These are phyloP conservation scores for Solanum chiquidenum DNA, from an alignment of 257 asterid species.

Conservation along the genomic window DNA sequence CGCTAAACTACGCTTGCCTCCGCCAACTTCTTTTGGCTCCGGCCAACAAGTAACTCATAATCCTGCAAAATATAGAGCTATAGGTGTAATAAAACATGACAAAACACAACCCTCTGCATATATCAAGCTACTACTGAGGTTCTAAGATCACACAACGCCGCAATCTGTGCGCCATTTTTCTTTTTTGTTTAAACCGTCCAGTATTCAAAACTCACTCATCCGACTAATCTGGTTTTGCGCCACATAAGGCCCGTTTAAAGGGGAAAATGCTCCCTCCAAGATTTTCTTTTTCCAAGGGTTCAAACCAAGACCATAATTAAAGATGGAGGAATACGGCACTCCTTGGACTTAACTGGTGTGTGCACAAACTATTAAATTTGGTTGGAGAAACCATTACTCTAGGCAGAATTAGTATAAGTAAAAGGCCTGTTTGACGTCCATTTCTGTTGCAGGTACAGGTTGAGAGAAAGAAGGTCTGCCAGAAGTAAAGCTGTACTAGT, in stretches of 20 bases:
- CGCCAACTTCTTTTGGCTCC: constrained; percentile 30
- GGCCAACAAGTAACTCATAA: constrained; percentile 39
- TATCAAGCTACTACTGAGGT: neutral
- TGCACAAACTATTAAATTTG: neutral
- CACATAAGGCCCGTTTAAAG: neutral
- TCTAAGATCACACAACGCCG: neutral
- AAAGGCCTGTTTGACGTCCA: neutral
- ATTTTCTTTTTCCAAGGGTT: neutral
- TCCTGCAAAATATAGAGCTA: constrained; percentile 30
- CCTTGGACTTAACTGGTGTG: neutral
- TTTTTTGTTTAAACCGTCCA: neutral
- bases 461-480: neutral
- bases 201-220: neutral
- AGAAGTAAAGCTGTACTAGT: neutral
- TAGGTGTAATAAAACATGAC: neutral
- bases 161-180: neutral
- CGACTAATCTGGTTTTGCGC: neutral
- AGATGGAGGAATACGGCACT: neutral
- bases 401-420: neutral
- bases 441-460: neutral
- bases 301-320: neutral
- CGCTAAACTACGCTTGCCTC: constrained; percentile 28
- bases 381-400: neutral
- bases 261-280: neutral
- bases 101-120: neutral